Base-by-base conservation (phyloP, 306 rosid species). In the Lathyrus sativus region DNA sequence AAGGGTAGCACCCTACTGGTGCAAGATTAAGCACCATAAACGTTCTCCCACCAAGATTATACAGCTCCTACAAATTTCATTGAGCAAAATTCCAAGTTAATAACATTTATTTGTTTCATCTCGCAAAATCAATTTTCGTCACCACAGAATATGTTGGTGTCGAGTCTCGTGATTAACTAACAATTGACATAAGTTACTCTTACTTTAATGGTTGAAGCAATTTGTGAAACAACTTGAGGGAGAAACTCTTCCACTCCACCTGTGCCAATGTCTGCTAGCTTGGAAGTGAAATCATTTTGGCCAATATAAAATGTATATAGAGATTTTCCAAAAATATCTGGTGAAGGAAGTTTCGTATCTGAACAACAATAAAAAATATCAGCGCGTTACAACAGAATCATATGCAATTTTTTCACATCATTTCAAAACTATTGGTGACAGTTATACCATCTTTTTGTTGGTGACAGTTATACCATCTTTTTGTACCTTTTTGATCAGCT, bases 1-100 rank as follows among this genome's bases (percentile, higher is more conserved):
- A 45, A 46, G 97, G 97, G 67, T 93, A 93, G 53, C 98, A 93
- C 41, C 98, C 97, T 31, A 90, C 85, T 11, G 98, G 98, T 13
- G 90, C 98, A 42, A 90, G 84, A 67, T 93, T 93, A 35, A 85
- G 79, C 56, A 90, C 96, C 66, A 86, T 3, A 90, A 90, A 90
- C 33, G 88, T 62, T 11, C 85, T 73, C 42, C 98, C 97, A 5
- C 98, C 98, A 24, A 93, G 74, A 11, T 49, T 78, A 72, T 88
- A 79, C 28, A 93, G 41, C 80, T 88, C 97, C 98, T 90, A 70
- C 0, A 80, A 56, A 71, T 64, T 78, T 78, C 50, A 43, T 6
- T 28, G 29, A 61, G 38, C 7, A 59, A 57, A 70, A 70, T 31
- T 51, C 5, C 37, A 22, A 26, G 13, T 77, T 41, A 18, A 22